Evolutionary conservation across 2,329 filamentous ascomycete genomes (phyloP).

Genomic region (Monilinia polystroma): DNA sequence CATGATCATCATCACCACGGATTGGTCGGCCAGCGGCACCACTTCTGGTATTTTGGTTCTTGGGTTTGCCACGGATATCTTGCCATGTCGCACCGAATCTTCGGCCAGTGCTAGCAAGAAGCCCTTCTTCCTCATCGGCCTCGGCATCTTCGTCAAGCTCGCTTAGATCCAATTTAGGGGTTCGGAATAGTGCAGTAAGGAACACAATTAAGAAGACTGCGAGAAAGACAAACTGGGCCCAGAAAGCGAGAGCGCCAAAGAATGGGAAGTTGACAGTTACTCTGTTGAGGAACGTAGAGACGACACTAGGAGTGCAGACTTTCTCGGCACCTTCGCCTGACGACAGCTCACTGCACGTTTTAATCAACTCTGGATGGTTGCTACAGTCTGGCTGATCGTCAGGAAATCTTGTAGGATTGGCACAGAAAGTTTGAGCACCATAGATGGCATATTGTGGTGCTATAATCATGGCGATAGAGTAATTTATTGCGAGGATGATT

Average conservation of each 20-base stretch:
- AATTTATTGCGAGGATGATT: slow-evolving; percentile 89
- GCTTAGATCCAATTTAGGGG: slow-evolving; percentile 72
- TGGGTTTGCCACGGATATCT: slow-evolving; percentile 62
- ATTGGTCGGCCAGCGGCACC: slow-evolving; percentile 31
- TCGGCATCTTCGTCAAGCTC: slow-evolving; percentile 87
- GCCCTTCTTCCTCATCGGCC: slow-evolving; percentile 88
- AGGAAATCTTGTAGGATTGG: slow-evolving; percentile 61
- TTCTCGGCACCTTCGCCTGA: slow-evolving; percentile 68
- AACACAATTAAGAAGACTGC: slow-evolving; percentile 81
- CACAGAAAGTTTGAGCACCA: slow-evolving; percentile 92
- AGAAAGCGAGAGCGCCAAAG: slow-evolving; percentile 90
- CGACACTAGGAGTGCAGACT: slow-evolving; percentile 87
- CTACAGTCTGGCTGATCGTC: slow-evolving; percentile 74
- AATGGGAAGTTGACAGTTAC: slow-evolving; percentile 93
- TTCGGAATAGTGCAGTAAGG: slow-evolving; percentile 73
- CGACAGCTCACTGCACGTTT: slow-evolving; percentile 76
- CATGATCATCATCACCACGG: slow-evolving; percentile 30
- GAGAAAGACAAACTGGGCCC: slow-evolving; percentile 92
- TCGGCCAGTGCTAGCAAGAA: slow-evolving; percentile 79
- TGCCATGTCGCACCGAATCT: slow-evolving; percentile 86
- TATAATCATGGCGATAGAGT: slow-evolving; percentile 87
- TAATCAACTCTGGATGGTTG: slow-evolving; percentile 67
- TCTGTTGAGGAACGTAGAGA: slow-evolving; percentile 90
- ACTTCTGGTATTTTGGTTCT: slow-evolving; percentile 26
- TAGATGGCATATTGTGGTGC: slow-evolving; percentile 94